phyloP scores from a whole-genome alignment of 495 filamentous ascomycete species.

The Poronia punctata region DNA sequence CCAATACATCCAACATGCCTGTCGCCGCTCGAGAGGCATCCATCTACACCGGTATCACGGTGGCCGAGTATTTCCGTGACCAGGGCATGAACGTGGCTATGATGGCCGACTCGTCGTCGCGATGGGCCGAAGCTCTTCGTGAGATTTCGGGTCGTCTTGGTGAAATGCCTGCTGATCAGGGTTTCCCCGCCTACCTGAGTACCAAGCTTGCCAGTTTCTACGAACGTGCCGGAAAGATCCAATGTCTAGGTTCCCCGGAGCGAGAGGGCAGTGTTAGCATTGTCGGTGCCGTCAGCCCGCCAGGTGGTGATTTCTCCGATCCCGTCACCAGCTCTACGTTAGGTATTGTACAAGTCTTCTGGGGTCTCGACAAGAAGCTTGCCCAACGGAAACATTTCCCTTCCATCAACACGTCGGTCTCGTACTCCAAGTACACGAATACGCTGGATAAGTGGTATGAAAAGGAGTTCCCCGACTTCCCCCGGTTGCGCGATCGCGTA shows the following conservation, averaged over 20 bases:
- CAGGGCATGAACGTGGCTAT: slow-evolving; percentile 97
- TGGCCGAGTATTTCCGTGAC: slow-evolving; percentile 97
- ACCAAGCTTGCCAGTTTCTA: slow-evolving; percentile 98
- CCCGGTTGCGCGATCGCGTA: slow-evolving; percentile 83
- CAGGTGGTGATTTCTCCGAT: slow-evolving; percentile 98
- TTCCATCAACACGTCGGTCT: slow-evolving; percentile 90
- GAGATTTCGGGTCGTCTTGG: slow-evolving; percentile 98
- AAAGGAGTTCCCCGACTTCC: slow-evolving; percentile 89
- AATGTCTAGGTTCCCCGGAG: slow-evolving; percentile 78
- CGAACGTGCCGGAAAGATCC: slow-evolving; percentile 88
- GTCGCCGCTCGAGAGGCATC: slow-evolving; percentile 97
- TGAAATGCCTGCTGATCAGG: slow-evolving; percentile 99
- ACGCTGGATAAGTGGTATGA: slow-evolving; percentile 88
- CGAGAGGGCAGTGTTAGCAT: slow-evolving; percentile 91
- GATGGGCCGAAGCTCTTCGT: slow-evolving; percentile 97
- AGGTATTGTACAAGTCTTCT: slow-evolving; percentile 98
- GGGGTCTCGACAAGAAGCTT: slow-evolving; percentile 99
- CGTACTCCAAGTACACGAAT: slow-evolving; percentile 93
- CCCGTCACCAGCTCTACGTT: slow-evolving; percentile 92
- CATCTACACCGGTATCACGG: slow-evolving; percentile 97
- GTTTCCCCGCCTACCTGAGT: slow-evolving; percentile 96
- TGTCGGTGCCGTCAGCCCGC: slow-evolving; percentile 93
- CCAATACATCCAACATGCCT: slow-evolving; percentile 99
- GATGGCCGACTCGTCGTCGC: slow-evolving; percentile 99
- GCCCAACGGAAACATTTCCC: slow-evolving; percentile 99